A percentile compares a stretch with the other conserved stretches of the same genome.
Evolutionary conservation across 139 green algal genomes (phyloP).

Genomic region (Coelastrella sp.): DNA sequence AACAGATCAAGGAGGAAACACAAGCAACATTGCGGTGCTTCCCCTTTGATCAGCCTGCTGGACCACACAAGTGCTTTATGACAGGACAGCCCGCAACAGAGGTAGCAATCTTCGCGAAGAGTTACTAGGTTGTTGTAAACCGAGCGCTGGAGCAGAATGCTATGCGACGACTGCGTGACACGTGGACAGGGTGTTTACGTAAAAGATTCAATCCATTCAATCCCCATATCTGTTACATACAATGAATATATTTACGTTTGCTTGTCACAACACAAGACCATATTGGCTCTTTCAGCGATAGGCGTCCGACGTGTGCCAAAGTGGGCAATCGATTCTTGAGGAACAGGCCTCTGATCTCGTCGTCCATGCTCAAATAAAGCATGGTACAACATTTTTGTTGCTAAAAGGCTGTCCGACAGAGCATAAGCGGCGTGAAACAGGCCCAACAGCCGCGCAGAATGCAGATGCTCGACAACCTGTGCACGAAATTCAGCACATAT

Average conservation of each 20-base stretch:
- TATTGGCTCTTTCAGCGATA: too few relatives aligned
- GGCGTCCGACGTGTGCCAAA: too few relatives aligned
- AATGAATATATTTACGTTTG: too few relatives aligned
- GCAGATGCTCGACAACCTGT: background rate
- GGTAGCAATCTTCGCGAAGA: slow-evolving; percentile 97
- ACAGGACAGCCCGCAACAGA: slow-evolving; percentile 80
- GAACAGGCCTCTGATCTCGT: too few relatives aligned
- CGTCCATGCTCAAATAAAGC: too few relatives aligned
- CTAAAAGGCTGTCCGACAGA: background rate
- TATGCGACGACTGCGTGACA: background rate
- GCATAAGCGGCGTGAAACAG: background rate
- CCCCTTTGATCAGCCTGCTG: slow-evolving; percentile 92
- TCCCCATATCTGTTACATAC: too few relatives aligned
- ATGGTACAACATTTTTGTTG: too few relatives aligned
- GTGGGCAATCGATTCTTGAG: too few relatives aligned
- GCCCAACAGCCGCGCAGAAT: background rate
- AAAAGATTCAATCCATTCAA: too few relatives aligned
- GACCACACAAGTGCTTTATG: slow-evolving; percentile 85
- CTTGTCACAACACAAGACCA: too few relatives aligned
- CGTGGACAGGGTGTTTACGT: background rate
- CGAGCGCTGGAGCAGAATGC: too few relatives aligned
- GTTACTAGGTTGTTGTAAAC: slow-evolving; percentile 81
- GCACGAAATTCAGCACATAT: background rate
- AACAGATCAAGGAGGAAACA: slow-evolving; percentile 95
- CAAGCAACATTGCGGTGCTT: slow-evolving; percentile 91